A percentile compares a stretch with the other conserved stretches of the same genome.
phyloP scores from a whole-genome alignment of 208 protist genomes.

The Acanthamoeba culbertsoni region DNA sequence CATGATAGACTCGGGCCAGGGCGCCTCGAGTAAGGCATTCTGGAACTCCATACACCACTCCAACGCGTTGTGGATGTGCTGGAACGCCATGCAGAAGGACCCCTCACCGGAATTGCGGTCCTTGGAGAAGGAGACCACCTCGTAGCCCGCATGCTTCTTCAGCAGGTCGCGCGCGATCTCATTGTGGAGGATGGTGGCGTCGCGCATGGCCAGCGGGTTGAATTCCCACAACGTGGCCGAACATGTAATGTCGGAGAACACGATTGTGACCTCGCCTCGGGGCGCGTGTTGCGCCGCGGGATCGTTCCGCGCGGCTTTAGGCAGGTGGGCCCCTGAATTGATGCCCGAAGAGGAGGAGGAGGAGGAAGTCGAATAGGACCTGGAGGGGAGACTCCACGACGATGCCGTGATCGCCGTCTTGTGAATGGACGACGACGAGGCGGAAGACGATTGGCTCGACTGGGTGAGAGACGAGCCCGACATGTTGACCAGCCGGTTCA shows the following conservation, averaged over 20 bases:
- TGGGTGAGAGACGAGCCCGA: neutral
- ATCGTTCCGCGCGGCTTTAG: neutral
- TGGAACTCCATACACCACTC: constrained; percentile 1
- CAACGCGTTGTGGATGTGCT: neutral
- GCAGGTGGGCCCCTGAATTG: neutral
- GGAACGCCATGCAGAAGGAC: constrained; percentile 39
- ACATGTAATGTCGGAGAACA: neutral
- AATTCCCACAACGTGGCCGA: neutral
- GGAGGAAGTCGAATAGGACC: neutral
- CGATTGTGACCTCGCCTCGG: neutral
- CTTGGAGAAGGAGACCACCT: neutral
- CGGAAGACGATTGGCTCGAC: neutral
- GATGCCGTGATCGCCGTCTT: neutral
- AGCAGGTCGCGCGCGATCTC: neutral
- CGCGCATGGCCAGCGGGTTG: neutral
- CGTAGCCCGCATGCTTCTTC: neutral
- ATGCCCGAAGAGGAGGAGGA: neutral
- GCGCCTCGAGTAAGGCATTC: neutral
- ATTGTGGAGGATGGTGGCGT: constrained; percentile 20
- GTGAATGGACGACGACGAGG: neutral
- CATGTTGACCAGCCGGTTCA: neutral
- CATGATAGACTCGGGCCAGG: neutral
- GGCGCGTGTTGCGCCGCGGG: neutral
- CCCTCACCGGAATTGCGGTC: neutral
- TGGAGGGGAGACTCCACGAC: neutral